Evolutionary conservation across 768 basidiomycete species (phyloP).

Genomic region (Suillus spraguei): DNA sequence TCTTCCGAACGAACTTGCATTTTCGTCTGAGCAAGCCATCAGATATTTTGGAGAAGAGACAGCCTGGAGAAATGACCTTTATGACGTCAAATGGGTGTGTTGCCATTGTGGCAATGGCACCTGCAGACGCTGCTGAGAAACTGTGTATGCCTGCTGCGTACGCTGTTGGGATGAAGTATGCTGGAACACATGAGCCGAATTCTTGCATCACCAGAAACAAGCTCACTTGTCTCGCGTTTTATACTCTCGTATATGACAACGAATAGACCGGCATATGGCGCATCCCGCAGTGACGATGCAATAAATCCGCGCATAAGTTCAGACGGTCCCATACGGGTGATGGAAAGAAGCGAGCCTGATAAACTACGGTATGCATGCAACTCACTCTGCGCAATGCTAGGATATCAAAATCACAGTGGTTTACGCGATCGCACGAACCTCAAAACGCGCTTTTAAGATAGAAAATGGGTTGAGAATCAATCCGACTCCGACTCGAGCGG

Average conservation of each 20-base stretch:
- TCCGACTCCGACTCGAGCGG: slow-evolving; percentile 78
- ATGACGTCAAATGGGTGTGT: slow-evolving; percentile 96
- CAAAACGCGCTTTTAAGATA: slow-evolving; percentile 89
- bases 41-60: slow-evolving; percentile 6
- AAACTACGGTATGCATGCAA: slow-evolving; percentile 72
- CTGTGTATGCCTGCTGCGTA: slow-evolving; percentile 59
- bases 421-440: slow-evolving; percentile 50
- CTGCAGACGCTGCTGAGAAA: slow-evolving; percentile 75
- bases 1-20: slow-evolving; percentile 87
- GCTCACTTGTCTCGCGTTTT: slow-evolving; percentile 71
- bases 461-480: slow-evolving; percentile 89
- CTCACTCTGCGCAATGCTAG: slow-evolving; percentile 58
- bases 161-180: slow-evolving; percentile 41
- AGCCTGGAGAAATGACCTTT: slow-evolving; percentile 56
- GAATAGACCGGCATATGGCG: slow-evolving; percentile 92
- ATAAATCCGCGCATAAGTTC: slow-evolving; percentile 86
- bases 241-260: slow-evolving; percentile 86
- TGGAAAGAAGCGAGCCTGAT: slow-evolving; percentile 55
- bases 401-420: slow-evolving; percentile 6
- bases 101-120: slow-evolving; percentile 78
- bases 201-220: slow-evolving; percentile 15
- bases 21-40: slow-evolving; percentile 61
- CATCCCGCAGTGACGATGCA: slow-evolving; percentile 90
- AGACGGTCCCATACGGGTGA: slow-evolving; percentile 71
- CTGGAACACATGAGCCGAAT: slow-evolving; percentile 29